phyloP scores from a whole-genome alignment of 306 rosid genomes.

The Fragaria iinumae region DNA sequence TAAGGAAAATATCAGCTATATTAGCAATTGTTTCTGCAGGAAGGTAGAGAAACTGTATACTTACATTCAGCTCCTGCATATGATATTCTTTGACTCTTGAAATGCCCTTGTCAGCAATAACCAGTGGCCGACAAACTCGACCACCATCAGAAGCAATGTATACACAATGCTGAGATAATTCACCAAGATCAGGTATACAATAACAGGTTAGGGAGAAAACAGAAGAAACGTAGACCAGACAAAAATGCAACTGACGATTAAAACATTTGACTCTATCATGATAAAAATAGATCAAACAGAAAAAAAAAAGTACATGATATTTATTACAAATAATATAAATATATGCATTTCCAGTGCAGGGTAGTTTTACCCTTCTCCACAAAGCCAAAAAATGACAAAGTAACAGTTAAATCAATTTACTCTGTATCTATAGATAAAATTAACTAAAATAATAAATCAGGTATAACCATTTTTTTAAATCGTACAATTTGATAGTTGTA shows the following conservation, averaged over 20 bases:
- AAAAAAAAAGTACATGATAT: background rate
- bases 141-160: slow-evolving; percentile 98
- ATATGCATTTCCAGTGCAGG: background rate
- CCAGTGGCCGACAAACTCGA: slow-evolving; percentile 95
- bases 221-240: background rate
- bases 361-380: background rate
- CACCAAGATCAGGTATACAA: background rate
- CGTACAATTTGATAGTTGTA: background rate
- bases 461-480: background rate
- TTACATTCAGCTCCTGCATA: slow-evolving; percentile 85
- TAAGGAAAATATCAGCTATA: slow-evolving; percentile 14
- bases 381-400: background rate
- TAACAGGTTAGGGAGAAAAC: background rate
- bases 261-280: background rate
- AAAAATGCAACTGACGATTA: background rate
- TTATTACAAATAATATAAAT: background rate
- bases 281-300: background rate
- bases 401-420: background rate
- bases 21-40: background rate
- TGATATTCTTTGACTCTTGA: slow-evolving; percentile 82
- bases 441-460: background rate
- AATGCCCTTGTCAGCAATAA: slow-evolving; percentile 84
- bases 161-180: slow-evolving; percentile 54
- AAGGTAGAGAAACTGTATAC: slow-evolving; percentile 20
- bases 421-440: background rate